A percentile compares a stretch with the other conserved stretches of the same genome.
Evolutionary conservation across 495 filamentous ascomycete genomes (phyloP).

Genomic region (Halenospora varia): DNA sequence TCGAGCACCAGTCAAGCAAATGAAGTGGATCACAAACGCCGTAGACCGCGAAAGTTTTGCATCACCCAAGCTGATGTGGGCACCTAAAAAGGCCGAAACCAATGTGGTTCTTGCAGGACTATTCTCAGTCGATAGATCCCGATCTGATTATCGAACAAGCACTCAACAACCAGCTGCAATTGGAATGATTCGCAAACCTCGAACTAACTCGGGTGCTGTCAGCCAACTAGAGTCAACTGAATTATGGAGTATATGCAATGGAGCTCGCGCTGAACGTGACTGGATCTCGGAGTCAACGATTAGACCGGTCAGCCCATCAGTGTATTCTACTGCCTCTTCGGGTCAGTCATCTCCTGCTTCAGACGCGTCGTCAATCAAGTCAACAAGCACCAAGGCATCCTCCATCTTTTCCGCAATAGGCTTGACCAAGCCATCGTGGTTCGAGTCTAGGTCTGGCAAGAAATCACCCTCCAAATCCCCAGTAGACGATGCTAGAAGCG

Average conservation of each 20-base stretch:
- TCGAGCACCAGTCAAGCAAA: not conserved
- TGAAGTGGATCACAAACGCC: slow-evolving; percentile 1
- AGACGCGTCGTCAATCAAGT: slow-evolving; percentile 21
- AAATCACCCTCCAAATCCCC: slow-evolving; percentile 5
- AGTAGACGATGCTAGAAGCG: not conserved
- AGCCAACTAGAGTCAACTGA: slow-evolving; percentile 7
- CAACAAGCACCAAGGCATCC: slow-evolving; percentile 26
- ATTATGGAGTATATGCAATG: slow-evolving; percentile 14
- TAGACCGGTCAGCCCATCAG: slow-evolving; percentile 20
- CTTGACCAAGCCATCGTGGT: slow-evolving; percentile 12
- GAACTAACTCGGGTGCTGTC: slow-evolving; percentile 1
- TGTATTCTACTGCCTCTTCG: slow-evolving; percentile 18
- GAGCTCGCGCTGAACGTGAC: slow-evolving; percentile 15
- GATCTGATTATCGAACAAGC: slow-evolving; percentile 10
- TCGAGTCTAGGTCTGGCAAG: slow-evolving; percentile 8
- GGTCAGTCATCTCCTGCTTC: slow-evolving; percentile 18
- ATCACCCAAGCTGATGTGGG: slow-evolving; percentile 21
- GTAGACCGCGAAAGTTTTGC: not conserved
- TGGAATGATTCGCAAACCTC: slow-evolving; percentile 21
- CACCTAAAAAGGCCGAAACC: not conserved
- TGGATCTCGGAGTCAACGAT: slow-evolving; percentile 27
- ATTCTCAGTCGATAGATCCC: slow-evolving; percentile 9
- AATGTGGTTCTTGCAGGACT: slow-evolving; percentile 8
- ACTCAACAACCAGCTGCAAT: slow-evolving; percentile 13
- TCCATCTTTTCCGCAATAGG: slow-evolving; percentile 1